Base-by-base conservation (phyloP, 2,329 filamentous ascomycete genomes). In the Hirsutella thompsonii region DNA sequence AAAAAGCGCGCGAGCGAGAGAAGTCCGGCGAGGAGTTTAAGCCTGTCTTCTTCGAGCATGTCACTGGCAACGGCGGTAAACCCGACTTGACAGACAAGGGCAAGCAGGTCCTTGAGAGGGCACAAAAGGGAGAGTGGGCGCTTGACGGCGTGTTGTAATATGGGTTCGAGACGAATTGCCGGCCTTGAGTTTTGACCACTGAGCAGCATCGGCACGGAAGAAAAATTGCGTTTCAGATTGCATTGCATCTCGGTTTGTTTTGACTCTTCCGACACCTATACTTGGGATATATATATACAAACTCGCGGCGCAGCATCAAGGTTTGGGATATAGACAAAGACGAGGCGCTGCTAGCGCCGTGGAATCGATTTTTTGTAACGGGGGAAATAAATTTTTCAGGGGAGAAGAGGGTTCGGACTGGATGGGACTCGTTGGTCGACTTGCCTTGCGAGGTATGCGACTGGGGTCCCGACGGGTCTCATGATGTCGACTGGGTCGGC, bases 41-140 rank as follows among this genome's bases (percentile, higher is more conserved):
- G 49, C 92, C 92, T n/a, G 72, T 87, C 35, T 98, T 94, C 64
- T 98, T 98, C 62, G 79, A 67, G 50, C 70, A 75, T 53, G 62
- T 65, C 41, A 68, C 66, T 9, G 72, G 71, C 50, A 75, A 74
- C 44, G 68, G 39, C 38, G 72, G 72, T 42, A 70, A 69, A 55
- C 72, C 72, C 1, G 67, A 72, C 33, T 62, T 76, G 46, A 74
- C 70, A 4, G 69, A 70, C 3, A 73, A 70, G 58, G 72, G 72
- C 18, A 62, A 56, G 4, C 55, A 63, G 51, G 64, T 74, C 6
- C 62, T 76, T 3, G 65, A 69, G 45, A 61, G 67, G 33, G 70
- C 72, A 9, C 72, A 76, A 49, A 66, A 66, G 52, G 65, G 59
- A 29, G 67, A 74, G 19, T 76, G 72, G 72, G 61, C 58, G 41